Base-by-base conservation (phyloP, 306 rosid genomes). In the Cajanus cajan region DNA sequence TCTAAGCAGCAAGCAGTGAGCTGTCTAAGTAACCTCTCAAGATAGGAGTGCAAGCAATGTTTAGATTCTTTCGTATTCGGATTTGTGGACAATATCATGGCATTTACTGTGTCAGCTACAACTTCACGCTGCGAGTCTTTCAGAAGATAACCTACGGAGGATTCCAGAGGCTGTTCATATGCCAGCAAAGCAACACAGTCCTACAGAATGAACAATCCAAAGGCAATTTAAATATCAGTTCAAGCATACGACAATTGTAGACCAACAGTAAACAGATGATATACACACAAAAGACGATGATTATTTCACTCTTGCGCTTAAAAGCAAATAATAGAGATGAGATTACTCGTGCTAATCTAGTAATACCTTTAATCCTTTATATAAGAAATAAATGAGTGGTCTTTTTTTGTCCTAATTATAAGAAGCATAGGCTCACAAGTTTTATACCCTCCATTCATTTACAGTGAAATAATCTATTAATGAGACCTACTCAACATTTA, bases 171-270 rank as follows among this genome's bases (percentile, higher is more conserved):
- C 44, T 39, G 88, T 74, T 88, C 94, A 41, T 96, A 96, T 25
- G 99, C 99, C 87, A 96, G 89, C 90, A 96, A 80, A 68, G 99
- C 92, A 84, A 91, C 98, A 77, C 93, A 91, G 73, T 96, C 96
- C 99, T 96, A 72, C 52, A 79, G 36, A 78, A 80, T 5, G 82
- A 58, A 75, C 7, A 47, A 73, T 15, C 58, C 64, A 36, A 48
- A 72, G 41, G 52, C 55, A 76, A 62, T 73, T 76, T 8, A 71
- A 40, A 2, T 68, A 54, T 65, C 37, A 16, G 45, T 15, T 13
- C 73, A 5, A 59, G 16, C 68, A 44, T 70, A 39, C 62, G 13
- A 45, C 19, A 64, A 65, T 63, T 8, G 40, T 59, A 13, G 11
- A 59, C 19, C 22, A 43, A 70, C 34, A 72, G 15, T 22, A 51